phyloP scores from a whole-genome alignment of 345 rosid genomes.

The Populus euphratica region DNA sequence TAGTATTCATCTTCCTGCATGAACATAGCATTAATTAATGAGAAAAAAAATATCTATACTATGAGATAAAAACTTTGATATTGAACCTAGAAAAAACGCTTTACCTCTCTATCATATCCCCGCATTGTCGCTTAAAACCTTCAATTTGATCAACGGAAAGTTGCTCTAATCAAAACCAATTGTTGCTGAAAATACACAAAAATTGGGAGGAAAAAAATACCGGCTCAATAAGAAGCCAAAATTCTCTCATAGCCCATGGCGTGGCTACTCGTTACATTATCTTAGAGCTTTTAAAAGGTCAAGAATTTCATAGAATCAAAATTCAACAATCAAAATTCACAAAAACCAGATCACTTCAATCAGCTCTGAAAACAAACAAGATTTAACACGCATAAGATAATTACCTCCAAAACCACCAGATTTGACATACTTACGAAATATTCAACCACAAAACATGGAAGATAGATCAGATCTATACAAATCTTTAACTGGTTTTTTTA shows the following conservation, averaged over 20 bases:
- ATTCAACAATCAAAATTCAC: background rate
- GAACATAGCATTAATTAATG: background rate
- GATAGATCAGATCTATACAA: too few relatives aligned
- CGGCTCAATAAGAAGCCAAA: background rate
- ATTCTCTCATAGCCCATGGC: background rate
- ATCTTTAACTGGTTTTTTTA: too few relatives aligned
- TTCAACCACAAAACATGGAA: too few relatives aligned
- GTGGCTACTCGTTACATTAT: too few relatives aligned
- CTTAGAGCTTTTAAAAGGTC: background rate
- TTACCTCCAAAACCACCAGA: too few relatives aligned
- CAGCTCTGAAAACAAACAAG: too few relatives aligned
- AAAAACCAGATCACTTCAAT: too few relatives aligned
- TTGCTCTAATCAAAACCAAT: background rate
- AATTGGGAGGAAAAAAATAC: too few relatives aligned
- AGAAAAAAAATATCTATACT: background rate
- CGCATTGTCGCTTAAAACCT: constrained; percentile 32
- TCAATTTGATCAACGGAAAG: background rate
- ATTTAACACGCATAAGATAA: too few relatives aligned
- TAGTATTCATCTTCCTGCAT: constrained; percentile 42
- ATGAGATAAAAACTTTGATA: background rate
- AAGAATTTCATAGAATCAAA: background rate
- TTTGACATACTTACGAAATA: too few relatives aligned
- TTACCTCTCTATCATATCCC: constrained; percentile 48
- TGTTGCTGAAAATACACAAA: background rate
- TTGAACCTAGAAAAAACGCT: constrained; percentile 9